Evolutionary conservation across 805 yeast genomes (phyloP).

Genomic region (Yamadazyma paraphyllophila): DNA sequence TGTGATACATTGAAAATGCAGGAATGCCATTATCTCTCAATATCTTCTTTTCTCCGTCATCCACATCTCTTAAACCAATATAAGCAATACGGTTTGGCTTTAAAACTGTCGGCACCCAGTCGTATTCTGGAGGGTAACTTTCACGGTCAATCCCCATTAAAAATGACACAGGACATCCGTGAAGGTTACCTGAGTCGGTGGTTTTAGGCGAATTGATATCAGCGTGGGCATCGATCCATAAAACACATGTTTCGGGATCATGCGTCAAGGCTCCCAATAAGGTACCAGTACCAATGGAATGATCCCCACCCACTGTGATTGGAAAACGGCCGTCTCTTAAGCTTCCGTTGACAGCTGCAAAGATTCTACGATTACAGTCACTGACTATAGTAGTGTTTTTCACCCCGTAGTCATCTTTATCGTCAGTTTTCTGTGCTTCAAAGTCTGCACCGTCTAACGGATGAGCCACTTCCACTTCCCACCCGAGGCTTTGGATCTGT

Average conservation of each 20-base stretch:
- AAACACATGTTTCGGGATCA: slow-evolving; percentile 81
- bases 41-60: slow-evolving; percentile 75
- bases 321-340: slow-evolving; percentile 56
- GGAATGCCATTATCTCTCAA: slow-evolving; percentile 68
- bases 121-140: slow-evolving; percentile 67
- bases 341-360: slow-evolving; percentile 54
- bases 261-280: slow-evolving; percentile 76
- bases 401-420: slow-evolving; percentile 48
- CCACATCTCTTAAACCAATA: slow-evolving; percentile 93
- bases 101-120: slow-evolving; percentile 76
- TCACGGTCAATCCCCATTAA: slow-evolving; percentile 75
- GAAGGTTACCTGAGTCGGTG: slow-evolving; percentile 86
- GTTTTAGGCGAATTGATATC: slow-evolving; percentile 88
- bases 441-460: slow-evolving; percentile 54
- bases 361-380: slow-evolving; percentile 63
- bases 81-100: slow-evolving; percentile 75
- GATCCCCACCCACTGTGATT: slow-evolving; percentile 93
- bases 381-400: slow-evolving; percentile 80
- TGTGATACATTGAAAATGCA: slow-evolving; percentile 93
- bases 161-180: slow-evolving; percentile 95
- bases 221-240: slow-evolving; percentile 99
- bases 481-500: slow-evolving; percentile 67
- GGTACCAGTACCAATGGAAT: slow-evolving; percentile 92
- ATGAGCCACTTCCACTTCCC: slow-evolving; percentile 55
- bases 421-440: slow-evolving; percentile 42